Percentiles rank a stretch among this genome's conserved stretches.
phyloP scores from a whole-genome alignment of 306 rosid genomes.

The Lotus japonicus region DNA sequence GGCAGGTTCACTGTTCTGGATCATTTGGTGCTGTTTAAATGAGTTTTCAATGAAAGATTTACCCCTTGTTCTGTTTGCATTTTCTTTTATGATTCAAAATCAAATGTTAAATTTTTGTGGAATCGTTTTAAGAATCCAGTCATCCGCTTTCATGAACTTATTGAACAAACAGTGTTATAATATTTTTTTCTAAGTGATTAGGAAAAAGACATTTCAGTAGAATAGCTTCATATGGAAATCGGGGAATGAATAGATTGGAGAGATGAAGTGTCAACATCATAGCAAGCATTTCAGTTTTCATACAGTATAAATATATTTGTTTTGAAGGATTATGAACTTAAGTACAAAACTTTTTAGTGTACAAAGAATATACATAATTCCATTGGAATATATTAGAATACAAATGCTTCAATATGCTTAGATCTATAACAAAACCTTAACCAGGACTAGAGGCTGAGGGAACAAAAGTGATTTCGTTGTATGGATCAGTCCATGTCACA shows the following conservation, averaged over 20 bases:
- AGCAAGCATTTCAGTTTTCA: too few species aligned
- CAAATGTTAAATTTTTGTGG: neutral
- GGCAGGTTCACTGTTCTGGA: neutral
- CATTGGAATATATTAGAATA: neutral
- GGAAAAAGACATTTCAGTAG: too few species aligned
- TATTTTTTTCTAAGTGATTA: neutral
- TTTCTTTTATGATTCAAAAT: neutral
- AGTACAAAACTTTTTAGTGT: neutral
- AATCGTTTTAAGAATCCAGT: neutral
- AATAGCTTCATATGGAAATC: too few species aligned
- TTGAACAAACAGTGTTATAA: neutral
- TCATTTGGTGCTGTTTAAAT: neutral
- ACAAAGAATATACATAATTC: neutral
- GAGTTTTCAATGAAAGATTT: neutral
- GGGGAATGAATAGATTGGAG: too few species aligned
- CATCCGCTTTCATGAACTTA: neutral
- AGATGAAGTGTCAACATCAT: too few species aligned
- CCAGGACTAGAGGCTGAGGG: neutral
- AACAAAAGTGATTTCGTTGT: neutral
- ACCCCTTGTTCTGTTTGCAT: neutral
- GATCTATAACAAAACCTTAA: neutral
- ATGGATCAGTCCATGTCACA: conserved; percentile 2
- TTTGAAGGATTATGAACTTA: neutral
- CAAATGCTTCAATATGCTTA: neutral
- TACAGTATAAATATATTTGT: neutral